These are phyloP conservation scores for Termitomyces sp. DNA, from an alignment of 768 basidiomycete genomes.

Conservation along the genomic window DNA sequence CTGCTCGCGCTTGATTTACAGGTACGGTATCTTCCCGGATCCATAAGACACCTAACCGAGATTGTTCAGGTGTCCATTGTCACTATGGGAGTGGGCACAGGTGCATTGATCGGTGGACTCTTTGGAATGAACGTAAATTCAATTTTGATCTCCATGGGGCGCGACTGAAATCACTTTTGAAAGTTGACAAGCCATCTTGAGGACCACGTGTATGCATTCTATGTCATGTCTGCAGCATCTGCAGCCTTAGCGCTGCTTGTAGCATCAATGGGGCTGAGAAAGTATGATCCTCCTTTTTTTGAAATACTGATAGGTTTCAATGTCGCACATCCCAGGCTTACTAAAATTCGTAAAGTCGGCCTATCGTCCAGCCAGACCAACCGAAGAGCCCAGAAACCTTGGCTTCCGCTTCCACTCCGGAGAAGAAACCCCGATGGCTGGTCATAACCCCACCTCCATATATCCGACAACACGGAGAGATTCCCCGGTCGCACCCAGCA, in stretches of 20 bases:
- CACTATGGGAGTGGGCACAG: constrained; percentile 89
- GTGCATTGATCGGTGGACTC: constrained; percentile 84
- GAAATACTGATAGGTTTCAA: constrained; percentile 3
- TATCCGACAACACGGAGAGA: constrained; percentile 3
- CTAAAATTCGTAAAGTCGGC: constrained; percentile 46
- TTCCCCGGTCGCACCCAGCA: background rate
- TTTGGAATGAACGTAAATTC: constrained; percentile 94
- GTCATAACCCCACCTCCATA: constrained; percentile 24
- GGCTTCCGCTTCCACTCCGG: constrained; percentile 47
- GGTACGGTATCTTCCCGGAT: constrained; percentile 33
- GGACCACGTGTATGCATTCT: constrained; percentile 70
- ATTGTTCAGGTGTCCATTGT: constrained; percentile 76
- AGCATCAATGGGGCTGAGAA: constrained; percentile 65
- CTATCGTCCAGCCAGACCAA: constrained; percentile 32
- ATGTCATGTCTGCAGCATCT: constrained; percentile 56
- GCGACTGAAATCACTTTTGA: constrained; percentile 11
- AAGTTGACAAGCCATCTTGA: constrained; percentile 79
- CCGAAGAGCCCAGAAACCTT: constrained; percentile 26
- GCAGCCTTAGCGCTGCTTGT: constrained; percentile 57
- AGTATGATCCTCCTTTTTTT: constrained; percentile 27
- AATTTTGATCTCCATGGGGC: background rate
- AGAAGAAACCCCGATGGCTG: constrained; percentile 38
- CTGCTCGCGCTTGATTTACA: constrained; percentile 89
- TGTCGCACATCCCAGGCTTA: constrained; percentile 26
- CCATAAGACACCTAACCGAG: constrained; percentile 4